Evolutionary conservation across 352 stramenopile species (phyloP).

Genomic region (Plasmopara muralis): DNA sequence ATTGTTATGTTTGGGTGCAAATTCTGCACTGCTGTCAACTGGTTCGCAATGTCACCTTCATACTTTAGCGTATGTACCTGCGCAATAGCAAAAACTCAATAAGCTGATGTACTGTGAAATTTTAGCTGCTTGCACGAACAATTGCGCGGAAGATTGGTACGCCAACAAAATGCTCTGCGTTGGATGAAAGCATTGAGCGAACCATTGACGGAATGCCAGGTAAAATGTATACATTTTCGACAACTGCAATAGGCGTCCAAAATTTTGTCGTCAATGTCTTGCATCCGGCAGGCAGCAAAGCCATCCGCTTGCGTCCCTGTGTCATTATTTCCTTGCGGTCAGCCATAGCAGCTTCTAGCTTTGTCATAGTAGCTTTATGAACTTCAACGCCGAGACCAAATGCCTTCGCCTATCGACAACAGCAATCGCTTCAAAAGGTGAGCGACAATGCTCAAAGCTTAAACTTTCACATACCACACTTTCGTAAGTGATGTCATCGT

Average conservation of each 20-base stretch:
- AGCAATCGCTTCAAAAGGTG: constrained; percentile 2
- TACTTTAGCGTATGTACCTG: constrained; percentile 63
- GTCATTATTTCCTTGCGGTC: constrained; percentile 42
- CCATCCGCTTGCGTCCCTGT: constrained; percentile 67
- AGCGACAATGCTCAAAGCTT: neutral
- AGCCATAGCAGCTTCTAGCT: constrained; percentile 39
- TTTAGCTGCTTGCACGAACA: constrained; percentile 27
- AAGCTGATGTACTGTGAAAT: neutral
- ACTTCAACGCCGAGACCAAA: constrained; percentile 64
- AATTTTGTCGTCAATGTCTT: constrained; percentile 43
- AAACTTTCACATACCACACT: constrained; percentile 39
- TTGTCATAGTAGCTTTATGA: constrained; percentile 57
- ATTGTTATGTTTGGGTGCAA: constrained; percentile 61
- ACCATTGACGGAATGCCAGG: constrained; percentile 78
- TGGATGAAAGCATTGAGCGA: constrained; percentile 72
- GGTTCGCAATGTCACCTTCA: constrained; percentile 61
- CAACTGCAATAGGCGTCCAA: constrained; percentile 70
- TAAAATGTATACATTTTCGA: constrained; percentile 82
- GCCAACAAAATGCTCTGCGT: constrained; percentile 72
- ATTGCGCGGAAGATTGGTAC: constrained; percentile 70
- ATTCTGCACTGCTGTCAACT: constrained; percentile 61
- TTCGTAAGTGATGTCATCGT: constrained; percentile 87
- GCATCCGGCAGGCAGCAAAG: constrained; percentile 52
- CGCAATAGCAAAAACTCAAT: constrained; percentile 6
- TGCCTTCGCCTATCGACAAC: constrained; percentile 46